These are phyloP conservation scores for Acanthamoeba rhysodes DNA, from an alignment of 208 protist species.

Conservation along the genomic window DNA sequence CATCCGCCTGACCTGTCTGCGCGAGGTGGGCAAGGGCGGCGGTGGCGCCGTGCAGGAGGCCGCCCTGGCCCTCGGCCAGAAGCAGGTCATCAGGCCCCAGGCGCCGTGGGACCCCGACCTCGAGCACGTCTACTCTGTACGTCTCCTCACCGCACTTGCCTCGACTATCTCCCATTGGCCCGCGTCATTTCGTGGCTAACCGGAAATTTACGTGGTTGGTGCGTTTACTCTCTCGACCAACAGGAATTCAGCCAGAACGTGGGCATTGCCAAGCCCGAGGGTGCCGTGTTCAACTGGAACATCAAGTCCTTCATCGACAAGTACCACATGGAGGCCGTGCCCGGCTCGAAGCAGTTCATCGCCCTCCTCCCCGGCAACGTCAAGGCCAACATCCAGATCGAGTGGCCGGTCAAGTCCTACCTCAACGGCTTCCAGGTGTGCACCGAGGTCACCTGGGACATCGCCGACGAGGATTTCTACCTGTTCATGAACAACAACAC, in stretches of 20 bases:
- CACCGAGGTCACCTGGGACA: slow-evolving; percentile 71
- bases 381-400: slow-evolving; percentile 76
- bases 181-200: not conserved
- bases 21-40: slow-evolving; percentile 11
- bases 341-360: slow-evolving; percentile 67
- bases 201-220: no score
- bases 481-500: slow-evolving; percentile 65
- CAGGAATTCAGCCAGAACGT: slow-evolving; percentile 50
- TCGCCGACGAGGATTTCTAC: slow-evolving; percentile 70
- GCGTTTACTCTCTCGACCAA: not conserved
- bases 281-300: slow-evolving; percentile 65
- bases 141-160: not conserved
- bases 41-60: slow-evolving; percentile 23
- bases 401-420: slow-evolving; percentile 68
- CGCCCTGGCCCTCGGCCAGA: not conserved
- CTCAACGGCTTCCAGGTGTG: slow-evolving; percentile 67
- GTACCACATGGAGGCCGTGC: slow-evolving; percentile 69
- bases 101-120: slow-evolving; percentile 40
- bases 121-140: not conserved
- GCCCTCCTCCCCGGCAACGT: slow-evolving; percentile 49
- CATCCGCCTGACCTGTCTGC: slow-evolving; percentile 55
- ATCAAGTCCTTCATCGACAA: slow-evolving; percentile 63
- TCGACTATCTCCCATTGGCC: not conserved
- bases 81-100: slow-evolving; percentile 37
- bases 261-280: not conserved